phyloP scores from a whole-genome alignment of 2,329 filamentous ascomycete species.

The Exophiala sideris region DNA sequence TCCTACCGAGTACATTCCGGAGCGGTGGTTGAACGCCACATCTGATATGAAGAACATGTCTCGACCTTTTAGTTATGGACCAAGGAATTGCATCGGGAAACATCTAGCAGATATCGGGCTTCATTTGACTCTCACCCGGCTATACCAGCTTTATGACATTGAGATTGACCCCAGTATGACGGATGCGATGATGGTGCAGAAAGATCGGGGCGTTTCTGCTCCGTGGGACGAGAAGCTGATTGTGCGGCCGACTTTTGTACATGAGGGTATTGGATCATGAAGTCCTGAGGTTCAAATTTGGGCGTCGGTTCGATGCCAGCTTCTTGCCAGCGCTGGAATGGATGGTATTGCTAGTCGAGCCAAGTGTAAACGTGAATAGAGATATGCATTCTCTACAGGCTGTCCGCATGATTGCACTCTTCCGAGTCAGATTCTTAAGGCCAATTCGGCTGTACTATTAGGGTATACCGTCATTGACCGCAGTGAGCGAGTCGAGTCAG shows the following conservation, averaged over 20 bases:
- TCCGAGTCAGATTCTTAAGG: too few species aligned
- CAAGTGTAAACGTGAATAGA: too few species aligned
- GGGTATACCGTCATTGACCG: too few species aligned
- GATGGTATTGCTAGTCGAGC: too few species aligned
- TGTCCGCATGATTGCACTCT: too few species aligned
- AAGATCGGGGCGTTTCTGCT: slow-evolving; percentile 7
- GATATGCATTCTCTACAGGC: too few species aligned
- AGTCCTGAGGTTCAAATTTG: too few species aligned
- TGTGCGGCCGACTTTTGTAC: neutral
- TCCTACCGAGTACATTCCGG: slow-evolving; percentile 44
- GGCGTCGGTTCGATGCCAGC: too few species aligned
- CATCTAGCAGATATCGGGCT: slow-evolving; percentile 44
- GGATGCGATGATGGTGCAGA: slow-evolving; percentile 6
- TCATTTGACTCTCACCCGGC: slow-evolving; percentile 35
- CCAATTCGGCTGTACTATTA: too few species aligned
- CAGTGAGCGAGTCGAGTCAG: too few species aligned
- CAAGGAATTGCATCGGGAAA: slow-evolving; percentile 42
- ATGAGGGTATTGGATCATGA: too few species aligned
- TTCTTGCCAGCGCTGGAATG: too few species aligned
- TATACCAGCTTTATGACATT: slow-evolving; percentile 15
- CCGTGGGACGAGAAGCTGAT: neutral
- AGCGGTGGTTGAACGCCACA: slow-evolving; percentile 45
- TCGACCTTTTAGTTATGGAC: slow-evolving; percentile 43
- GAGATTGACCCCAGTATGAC: slow-evolving; percentile 11
- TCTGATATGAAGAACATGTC: slow-evolving; percentile 41